Evolutionary conservation across 441 rosid species (phyloP).

Genomic region (Euphorbia celastroides): DNA sequence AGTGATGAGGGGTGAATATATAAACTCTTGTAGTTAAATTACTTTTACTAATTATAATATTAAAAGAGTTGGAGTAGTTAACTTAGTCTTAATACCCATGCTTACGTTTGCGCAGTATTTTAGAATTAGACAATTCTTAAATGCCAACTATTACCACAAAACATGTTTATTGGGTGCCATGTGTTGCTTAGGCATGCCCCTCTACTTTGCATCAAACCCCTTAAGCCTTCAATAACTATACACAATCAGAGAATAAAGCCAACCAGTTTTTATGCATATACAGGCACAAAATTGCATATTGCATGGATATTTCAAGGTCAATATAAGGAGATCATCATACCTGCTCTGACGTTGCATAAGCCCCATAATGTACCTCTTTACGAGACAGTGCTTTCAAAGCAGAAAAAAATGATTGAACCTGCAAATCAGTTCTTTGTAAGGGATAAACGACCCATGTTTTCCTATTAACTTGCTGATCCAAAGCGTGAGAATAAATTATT

Average conservation of each 20-base stretch:
- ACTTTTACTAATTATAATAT: neutral
- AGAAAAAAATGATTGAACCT: slow-evolving; percentile 75
- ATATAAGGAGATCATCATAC: slow-evolving; percentile 24
- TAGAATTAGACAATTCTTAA: neutral
- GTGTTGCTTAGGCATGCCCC: too few relatives aligned
- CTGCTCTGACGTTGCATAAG: slow-evolving; percentile 76
- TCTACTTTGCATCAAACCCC: too few relatives aligned
- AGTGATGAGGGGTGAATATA: neutral
- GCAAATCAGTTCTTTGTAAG: slow-evolving; percentile 9
- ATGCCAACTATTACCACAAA: neutral
- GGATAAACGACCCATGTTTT: too few relatives aligned
- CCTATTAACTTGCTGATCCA: too few relatives aligned
- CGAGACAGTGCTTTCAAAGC: slow-evolving; percentile 64
- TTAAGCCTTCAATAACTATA: too few relatives aligned
- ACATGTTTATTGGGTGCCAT: too few relatives aligned
- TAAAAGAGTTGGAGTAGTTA: neutral
- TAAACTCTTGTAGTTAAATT: neutral
- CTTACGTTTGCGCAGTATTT: neutral
- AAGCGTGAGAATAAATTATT: neutral
- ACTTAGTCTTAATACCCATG: neutral
- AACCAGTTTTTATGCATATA: neutral
- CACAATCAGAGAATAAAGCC: neutral
- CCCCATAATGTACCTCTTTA: slow-evolving; percentile 70
- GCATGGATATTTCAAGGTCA: neutral
- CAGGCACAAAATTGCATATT: neutral